These are phyloP conservation scores for Bondarzewia mesenterica DNA, from an alignment of 1,284 basidiomycete genomes.

Conservation along the genomic window DNA sequence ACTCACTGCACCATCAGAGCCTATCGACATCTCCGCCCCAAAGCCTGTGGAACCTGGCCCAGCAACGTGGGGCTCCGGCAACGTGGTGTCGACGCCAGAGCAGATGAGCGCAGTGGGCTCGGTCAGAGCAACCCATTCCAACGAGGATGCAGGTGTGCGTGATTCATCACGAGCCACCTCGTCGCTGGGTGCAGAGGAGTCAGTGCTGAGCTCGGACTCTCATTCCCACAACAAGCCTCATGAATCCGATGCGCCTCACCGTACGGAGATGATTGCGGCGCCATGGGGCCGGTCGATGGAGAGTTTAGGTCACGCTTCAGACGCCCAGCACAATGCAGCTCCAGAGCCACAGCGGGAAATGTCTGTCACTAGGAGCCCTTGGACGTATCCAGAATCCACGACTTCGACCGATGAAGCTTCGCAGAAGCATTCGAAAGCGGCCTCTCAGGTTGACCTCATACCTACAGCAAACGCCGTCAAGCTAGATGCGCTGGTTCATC, in stretches of 20 bases:
- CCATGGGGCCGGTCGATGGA: slow-evolving; percentile 4
- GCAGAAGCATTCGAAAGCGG: slow-evolving; percentile 1
- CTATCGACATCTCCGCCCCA: slow-evolving; percentile 4
- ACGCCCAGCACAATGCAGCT: slow-evolving; percentile 17
- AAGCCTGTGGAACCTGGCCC: background rate
- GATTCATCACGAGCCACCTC: background rate
- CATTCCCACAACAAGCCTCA: slow-evolving; percentile 7
- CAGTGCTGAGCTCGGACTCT: slow-evolving; percentile 3
- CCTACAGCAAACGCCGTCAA: background rate
- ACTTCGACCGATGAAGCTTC: background rate
- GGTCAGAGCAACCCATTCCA: background rate
- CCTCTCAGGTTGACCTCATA: slow-evolving; percentile 2
- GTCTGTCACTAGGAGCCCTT: slow-evolving; percentile 4
- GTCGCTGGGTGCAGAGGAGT: too few species aligned
- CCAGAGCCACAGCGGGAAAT: background rate
- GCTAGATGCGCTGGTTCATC: background rate
- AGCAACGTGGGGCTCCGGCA: background rate
- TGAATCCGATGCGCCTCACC: slow-evolving; percentile 5
- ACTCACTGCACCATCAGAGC: slow-evolving; percentile 6
- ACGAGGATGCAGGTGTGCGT: background rate
- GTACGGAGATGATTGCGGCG: slow-evolving; percentile 5
- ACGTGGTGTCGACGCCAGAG: slow-evolving; percentile 1
- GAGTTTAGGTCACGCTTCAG: slow-evolving; percentile 2
- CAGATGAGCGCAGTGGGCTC: slow-evolving; percentile 4
- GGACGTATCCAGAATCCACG: background rate